A percentile compares a stretch with the other conserved stretches of the same genome.
Conservation (phyloP, 2,329 filamentous ascomycete genomes). For the Pseudogymnoascus sp. region DNA sequence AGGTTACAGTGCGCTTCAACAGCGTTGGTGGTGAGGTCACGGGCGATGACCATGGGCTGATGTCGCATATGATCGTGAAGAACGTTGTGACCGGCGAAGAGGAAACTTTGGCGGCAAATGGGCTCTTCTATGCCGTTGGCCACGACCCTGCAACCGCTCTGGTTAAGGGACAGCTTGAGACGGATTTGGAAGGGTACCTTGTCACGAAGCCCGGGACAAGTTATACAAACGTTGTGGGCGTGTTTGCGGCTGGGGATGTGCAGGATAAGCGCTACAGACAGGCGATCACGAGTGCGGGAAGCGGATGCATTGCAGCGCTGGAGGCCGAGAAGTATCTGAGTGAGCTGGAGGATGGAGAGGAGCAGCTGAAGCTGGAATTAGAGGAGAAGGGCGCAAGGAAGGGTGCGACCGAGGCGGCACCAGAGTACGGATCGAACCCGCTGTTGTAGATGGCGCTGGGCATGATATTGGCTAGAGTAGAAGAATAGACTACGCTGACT, state of each 20-base stretch:
- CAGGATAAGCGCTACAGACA: slow-evolving; percentile 98
- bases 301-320: slow-evolving; percentile 84
- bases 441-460: slow-evolving; percentile 40
- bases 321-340: slow-evolving; percentile 91
- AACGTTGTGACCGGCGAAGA: slow-evolving; percentile 65
- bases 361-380: neutral
- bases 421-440: slow-evolving; percentile 56
- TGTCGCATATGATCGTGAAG: slow-evolving; percentile 80
- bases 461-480: neutral
- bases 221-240: slow-evolving; percentile 77
- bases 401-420: slow-evolving; percentile 44
- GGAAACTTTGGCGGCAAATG: slow-evolving; percentile 81
- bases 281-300: slow-evolving; percentile 93
- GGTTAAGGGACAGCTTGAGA: slow-evolving; percentile 82
- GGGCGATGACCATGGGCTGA: slow-evolving; percentile 76
- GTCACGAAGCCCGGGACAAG: slow-evolving; percentile 82
- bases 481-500: slow-evolving; percentile 6
- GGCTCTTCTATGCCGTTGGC: slow-evolving; percentile 93
- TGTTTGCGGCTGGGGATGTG: slow-evolving; percentile 94
- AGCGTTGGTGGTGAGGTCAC: slow-evolving; percentile 71
- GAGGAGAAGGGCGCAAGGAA: slow-evolving; percentile 34
- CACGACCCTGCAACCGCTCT: slow-evolving; percentile 90
- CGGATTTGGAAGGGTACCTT: slow-evolving; percentile 85
- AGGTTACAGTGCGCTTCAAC: slow-evolving; percentile 87
- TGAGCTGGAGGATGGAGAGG: slow-evolving; percentile 42